Base-by-base conservation (phyloP, 225 moss, liverwort and hornwort species). In the Bryum argenteum region DNA sequence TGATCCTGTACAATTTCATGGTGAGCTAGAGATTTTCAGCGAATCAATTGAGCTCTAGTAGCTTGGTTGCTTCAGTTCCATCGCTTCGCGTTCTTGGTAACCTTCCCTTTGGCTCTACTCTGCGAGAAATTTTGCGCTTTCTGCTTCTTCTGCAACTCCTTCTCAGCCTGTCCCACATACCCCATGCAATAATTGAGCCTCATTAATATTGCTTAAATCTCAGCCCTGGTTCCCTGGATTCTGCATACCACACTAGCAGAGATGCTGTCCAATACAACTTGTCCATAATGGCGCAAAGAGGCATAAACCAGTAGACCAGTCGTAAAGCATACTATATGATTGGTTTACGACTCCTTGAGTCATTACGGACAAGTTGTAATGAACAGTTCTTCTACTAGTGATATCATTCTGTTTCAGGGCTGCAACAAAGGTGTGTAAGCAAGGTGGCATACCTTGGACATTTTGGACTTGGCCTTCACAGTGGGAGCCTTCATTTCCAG, bases 391-490 rank as follows among this genome's bases (percentile, higher is more conserved):
- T 28, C 28, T 28, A 28, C 5, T 28, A 28, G 28, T 28, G 5
- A 33, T 33, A 5, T 6, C 33, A 33, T 6, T 33, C 33, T 33
- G 7, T 33, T 33, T 33, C 0, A 33, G 7, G 33, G 33, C n/a
- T n/a, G 33, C 33, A 33, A 33, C 33, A 33, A 33, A 33, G 5
- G 33, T 33, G 33, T 33, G 7, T 33, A 6, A 33, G n/a, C 5
- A 6, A 33, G 7, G 7, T 33, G 33, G 33, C 33, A 6, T 33
- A 84, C 94, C 81, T 94, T 94, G 9, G 89, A 86, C 98, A 98
- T 94, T 78, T 98, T 98, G 28, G 98, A 98, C 83, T 92, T 98
- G 9, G 94, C 86, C 77, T 98, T 98, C 78, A 91, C 92, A 28
- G 73, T 80, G 13, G 94, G 98, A 50, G 89, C 75, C 68, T 89